Percentiles rank a stretch among this genome's conserved stretches.
These are phyloP conservation scores for Agrocybe pediades DNA, from an alignment of 768 basidiomycete genomes.

Conservation along the genomic window DNA sequence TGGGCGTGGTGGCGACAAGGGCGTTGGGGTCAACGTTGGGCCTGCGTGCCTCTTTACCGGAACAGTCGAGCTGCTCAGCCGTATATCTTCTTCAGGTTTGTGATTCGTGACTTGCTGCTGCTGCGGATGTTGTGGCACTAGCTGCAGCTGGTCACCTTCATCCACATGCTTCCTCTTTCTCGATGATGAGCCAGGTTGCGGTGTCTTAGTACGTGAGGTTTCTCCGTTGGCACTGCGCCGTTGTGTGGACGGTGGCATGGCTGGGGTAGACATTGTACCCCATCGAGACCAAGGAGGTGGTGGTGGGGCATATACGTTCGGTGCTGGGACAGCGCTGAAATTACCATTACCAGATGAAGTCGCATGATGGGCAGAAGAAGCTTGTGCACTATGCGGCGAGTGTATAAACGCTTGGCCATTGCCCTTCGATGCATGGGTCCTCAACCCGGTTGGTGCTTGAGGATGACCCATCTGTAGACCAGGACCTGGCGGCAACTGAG, in stretches of 20 bases:
- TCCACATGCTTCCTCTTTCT: slow-evolving; percentile 50
- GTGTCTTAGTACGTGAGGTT: slow-evolving; percentile 30
- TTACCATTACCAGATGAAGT: slow-evolving; percentile 14
- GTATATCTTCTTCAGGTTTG: slow-evolving; percentile 23
- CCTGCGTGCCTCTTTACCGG: slow-evolving; percentile 38
- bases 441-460: slow-evolving; percentile 16
- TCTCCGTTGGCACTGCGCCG: slow-evolving; percentile 34
- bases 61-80: slow-evolving; percentile 22
- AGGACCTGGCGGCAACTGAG: slow-evolving; percentile 20
- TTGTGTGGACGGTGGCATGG: slow-evolving; percentile 45
- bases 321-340: slow-evolving; percentile 12
- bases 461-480: slow-evolving; percentile 20
- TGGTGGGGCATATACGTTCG: slow-evolving; percentile 19
- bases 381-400: slow-evolving; percentile 13
- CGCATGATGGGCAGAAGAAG: slow-evolving; percentile 19
- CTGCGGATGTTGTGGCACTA: slow-evolving; percentile 24
- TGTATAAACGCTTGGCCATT: not conserved
- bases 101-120: slow-evolving; percentile 15
- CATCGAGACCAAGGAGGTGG: slow-evolving; percentile 52
- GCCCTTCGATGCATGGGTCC: slow-evolving; percentile 15
- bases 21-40: slow-evolving; percentile 29
- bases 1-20: slow-evolving; percentile 33
- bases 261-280: slow-evolving; percentile 47
- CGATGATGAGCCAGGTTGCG: slow-evolving; percentile 34
- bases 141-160: slow-evolving; percentile 28